Base-by-base conservation (phyloP, 345 rosid genomes). In the Fremontodendron californicum region DNA sequence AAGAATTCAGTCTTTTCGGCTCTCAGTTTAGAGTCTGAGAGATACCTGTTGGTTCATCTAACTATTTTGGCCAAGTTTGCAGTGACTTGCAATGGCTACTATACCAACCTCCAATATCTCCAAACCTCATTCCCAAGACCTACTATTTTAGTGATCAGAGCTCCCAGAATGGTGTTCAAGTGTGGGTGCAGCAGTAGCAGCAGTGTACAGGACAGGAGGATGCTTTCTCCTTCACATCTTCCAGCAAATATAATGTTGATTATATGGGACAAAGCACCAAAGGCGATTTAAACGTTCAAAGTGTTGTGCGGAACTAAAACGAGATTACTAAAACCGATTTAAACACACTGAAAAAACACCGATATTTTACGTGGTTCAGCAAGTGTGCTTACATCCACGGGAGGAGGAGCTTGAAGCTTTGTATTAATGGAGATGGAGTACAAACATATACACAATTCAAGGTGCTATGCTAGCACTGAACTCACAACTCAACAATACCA, bases 231-330 rank as follows among this genome's bases (percentile, higher is more conserved):
- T 86, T 93, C 63, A 93, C 94, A 2, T 84, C 93, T 29, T 85
- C 97, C 45, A 81, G 84, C 52, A 87, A 85, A 74, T 81, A 25
- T 75, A 93, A 90, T 51, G 87, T 95, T n/a, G 99, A 95, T 84
- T 95, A 95, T 84, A 81, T 95, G 68, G 99, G 99, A 29, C 85
- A 93, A 88, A 93, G 97, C 83, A 93, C 99, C 55, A 95, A 85
- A 79, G 98, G 99, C 52, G 99, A 95, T 85, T 89, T 95, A 87
- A 93, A 92, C 86, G 88, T 93, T n/a, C n/a, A n/a, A n/a, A n/a
- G n/a, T n/a, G n/a, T n/a, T n/a, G n/a, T n/a, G n/a, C n/a, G n/a
- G n/a, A n/a, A n/a, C n/a, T n/a, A n/a, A n/a, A n/a, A n/a, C n/a
- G n/a, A n/a, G n/a, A n/a, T n/a, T n/a, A n/a, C n/a, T n/a, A n/a